Conservation (phyloP, 192 early-diverging fungal genomes). For the Allomyces macrogynus region DNA sequence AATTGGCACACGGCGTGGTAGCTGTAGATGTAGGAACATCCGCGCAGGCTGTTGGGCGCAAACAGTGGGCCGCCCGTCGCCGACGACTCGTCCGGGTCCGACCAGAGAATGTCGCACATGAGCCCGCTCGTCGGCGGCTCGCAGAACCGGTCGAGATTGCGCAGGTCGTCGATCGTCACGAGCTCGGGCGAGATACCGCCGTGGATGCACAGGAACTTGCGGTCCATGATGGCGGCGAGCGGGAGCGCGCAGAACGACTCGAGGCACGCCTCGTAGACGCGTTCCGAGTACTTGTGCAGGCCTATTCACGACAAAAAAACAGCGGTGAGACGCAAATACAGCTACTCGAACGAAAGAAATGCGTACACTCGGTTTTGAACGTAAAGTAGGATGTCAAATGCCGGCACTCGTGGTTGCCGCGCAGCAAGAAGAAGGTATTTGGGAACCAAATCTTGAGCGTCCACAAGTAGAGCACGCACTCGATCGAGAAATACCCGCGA, state of each 20-base stretch:
- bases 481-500: conserved; percentile 16
- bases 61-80: conserved; percentile 74
- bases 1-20: conserved; percentile 87
- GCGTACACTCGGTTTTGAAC: conserved; percentile 15
- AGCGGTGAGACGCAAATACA: conserved; percentile 10
- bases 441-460: conserved; percentile 15
- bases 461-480: conserved; percentile 19
- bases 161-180: conserved; percentile 34
- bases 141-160: conserved; percentile 64
- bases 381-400: conserved; percentile 20
- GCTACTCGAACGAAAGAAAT: neutral
- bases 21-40: conserved; percentile 88
- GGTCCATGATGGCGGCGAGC: conserved; percentile 10
- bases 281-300: conserved; percentile 81
- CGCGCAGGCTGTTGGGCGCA: conserved; percentile 77
- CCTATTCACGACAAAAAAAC: conserved; percentile 5
- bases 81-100: conserved; percentile 87
- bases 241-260: conserved; percentile 12
- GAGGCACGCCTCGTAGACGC: conserved; percentile 42
- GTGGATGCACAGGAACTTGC: conserved; percentile 12
- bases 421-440: conserved; percentile 15
- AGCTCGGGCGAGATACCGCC: conserved; percentile 16
- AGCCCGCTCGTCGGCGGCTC: conserved; percentile 84
- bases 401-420: conserved; percentile 21
- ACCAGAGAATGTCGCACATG: conserved; percentile 90